Base-by-base conservation (phyloP, 176 grass and related monocot genomes). In the Themeda triandra region DNA sequence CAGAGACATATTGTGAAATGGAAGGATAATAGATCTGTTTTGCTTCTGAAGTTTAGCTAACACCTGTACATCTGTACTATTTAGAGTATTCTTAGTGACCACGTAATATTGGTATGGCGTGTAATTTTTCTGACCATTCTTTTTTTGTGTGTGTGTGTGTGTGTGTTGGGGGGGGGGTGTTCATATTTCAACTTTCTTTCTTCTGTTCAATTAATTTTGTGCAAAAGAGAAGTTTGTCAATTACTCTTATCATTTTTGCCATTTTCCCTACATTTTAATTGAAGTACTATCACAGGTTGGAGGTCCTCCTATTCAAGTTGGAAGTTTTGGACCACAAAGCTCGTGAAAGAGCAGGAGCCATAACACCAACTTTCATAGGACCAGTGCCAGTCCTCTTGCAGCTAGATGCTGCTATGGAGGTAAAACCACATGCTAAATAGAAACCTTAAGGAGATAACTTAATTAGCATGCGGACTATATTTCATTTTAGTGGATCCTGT, bases 271-370 rank as follows among this genome's bases (percentile, higher is more conserved):
- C 13, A 10, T 86, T 82, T 86, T 37, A 83, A 79, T 19, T 63
- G 0, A 86, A 75, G 18, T 73, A 4, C 35, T 64, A 29, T 83
- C 75, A 60, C 90, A 98, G 96, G 84, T 88, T 98, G 83, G 96
- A 98, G 85, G 79, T 88, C 73, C 84, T 95, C 54, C 65, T 98
- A 45, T 98, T 98, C 92, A 98, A 98, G 77, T 85, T 98, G 77
- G 92, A 98, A 87, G 85, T 90, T 86, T 93, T 98, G 87, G 96
- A 98, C 56, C 92, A 95, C 48, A 98, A 93, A 88, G 83, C 92
- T 90, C 91, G 96, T 90, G 96, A 98, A 89, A 93, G 91, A 92
- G 87, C 92, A 86, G 96, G 92, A 85, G 68, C 86, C 44, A 93
- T 95, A 92, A 82, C 87, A 71, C 85, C 89, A 80, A 93, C 96